Evolutionary conservation across 2,329 filamentous ascomycete species (phyloP), one percentile per base, ranked within the genome.

Genomic region (Alternaria gansuensis): DNA sequence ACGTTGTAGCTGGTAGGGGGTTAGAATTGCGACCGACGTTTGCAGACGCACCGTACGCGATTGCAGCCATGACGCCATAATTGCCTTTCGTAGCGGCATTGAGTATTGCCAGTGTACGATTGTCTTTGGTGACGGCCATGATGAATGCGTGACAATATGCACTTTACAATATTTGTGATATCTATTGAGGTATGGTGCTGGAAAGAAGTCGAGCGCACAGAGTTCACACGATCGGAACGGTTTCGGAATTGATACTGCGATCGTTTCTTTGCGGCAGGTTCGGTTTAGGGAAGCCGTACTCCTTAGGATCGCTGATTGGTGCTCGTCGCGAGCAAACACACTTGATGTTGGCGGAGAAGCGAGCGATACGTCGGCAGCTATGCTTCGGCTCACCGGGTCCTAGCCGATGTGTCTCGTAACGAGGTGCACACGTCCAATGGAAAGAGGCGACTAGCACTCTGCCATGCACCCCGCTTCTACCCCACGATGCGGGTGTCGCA

Each of bases 11-110:
- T 76, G 33, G 6, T 5, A 14, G 14, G 7, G 13, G 1, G 26
- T 66, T 45, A 63, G 52, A 40, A 23, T 24, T 54, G 37, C n/a
- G 9, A 31, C 14, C 31, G 11, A 2, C 17, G 24, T 4, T 2
- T n/a, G 4, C 23, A 6, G 11, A 23, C 21, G 10, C 23, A 2
- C 5, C 72, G 5, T 68, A 77, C 71, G 72, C 74, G 29, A 78
- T 75, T 5, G 75, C 74, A 63, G 82, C 84, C 3, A 85, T 82
- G 28, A 88, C 83, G 43, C 83, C 86, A 65, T 88, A 88, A 36
- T 83, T 81, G 65, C 83, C 83, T 40, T 77, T 74, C 43, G 81
- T 79, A 43, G 86, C 86, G 43, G 82, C 82, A 67, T 85, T 80
- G 64, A 88, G 82, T 66, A 88, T 87, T 17, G 68, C 67, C 11